Evolutionary conservation across 345 rosid genomes (phyloP), one percentile per base, ranked within the genome.

Genomic region (Aurinia saxatilis): DNA sequence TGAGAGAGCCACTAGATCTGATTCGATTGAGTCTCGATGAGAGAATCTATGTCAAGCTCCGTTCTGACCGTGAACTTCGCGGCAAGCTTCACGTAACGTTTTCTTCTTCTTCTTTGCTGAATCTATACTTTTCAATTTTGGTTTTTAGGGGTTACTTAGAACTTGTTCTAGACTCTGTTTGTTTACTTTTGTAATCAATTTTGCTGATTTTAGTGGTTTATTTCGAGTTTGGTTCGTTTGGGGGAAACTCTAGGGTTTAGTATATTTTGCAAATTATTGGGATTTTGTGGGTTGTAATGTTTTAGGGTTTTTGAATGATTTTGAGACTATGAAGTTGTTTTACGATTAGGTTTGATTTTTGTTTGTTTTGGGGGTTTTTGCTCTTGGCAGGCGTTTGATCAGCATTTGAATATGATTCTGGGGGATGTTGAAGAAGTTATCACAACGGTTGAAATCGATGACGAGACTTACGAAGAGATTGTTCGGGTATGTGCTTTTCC

Each of bases 1-100:
- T 90, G n/a, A 90, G 84, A 75, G 99, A 95, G 83, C 99, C 99
- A 5, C 69, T 95, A 83, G 99, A 95, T 85, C 90, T 95, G 48
- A 95, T 95, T 35, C 80, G 97, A 5, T 85, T 95, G 41, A 95
- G 96, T 70, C 96, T 95, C 51, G 99, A 95, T 67, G 99, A 95
- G 80, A 95, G 97, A 54, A 95, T 95, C 76, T 88, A 90, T 63
- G 99, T 95, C 75, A 95, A 95, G 87, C 97, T 95, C 75, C 88
- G 99, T 13, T 86, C 97, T 55, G 99, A 95, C 56, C 96, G 99
- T 40, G 99, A 95, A 60, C 99, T 95, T 67, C 96, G 99, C 46
- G 99, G 99, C 76, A 93, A 93, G 81, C 96, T 93, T 65, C 99
- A 93, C 70, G 99, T 88, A n/a, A 62, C 17, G 73, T 63, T 38